Evolutionary conservation across 495 filamentous ascomycete species (phyloP).

Genomic region (Podospora didyma): DNA sequence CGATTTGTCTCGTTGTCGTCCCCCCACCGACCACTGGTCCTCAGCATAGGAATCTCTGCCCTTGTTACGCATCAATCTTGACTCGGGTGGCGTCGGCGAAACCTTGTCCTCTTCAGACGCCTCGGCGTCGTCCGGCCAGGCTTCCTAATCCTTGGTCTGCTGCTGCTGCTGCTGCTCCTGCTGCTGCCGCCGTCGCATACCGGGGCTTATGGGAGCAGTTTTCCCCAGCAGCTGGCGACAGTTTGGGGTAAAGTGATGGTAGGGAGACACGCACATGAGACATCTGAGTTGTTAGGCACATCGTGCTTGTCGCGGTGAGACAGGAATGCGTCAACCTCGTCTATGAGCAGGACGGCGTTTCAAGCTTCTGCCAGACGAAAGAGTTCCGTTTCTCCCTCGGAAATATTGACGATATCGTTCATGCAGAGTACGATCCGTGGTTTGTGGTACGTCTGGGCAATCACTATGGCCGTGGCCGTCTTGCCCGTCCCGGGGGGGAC

Average conservation of each 20-base stretch:
- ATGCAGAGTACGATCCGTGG: background rate
- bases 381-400: background rate
- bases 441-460: background rate
- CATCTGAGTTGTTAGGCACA: background rate
- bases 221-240: background rate
- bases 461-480: background rate
- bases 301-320: background rate
- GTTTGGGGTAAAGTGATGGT: background rate
- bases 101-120: background rate
- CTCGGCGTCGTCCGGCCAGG: background rate
- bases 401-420: background rate
- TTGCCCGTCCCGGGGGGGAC: background rate
- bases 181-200: background rate
- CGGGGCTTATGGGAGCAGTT: background rate
- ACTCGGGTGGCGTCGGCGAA: background rate
- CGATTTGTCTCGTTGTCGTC: background rate
- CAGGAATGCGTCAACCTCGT: background rate
- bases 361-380: background rate
- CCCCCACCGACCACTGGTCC: background rate
- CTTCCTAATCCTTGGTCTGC: background rate
- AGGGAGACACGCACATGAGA: background rate
- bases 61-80: background rate
- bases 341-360: background rate
- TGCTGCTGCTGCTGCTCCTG: background rate
- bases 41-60: background rate